Evolutionary conservation across 2,329 filamentous ascomycete genomes (phyloP).

Genomic region (Penicillium sp.): DNA sequence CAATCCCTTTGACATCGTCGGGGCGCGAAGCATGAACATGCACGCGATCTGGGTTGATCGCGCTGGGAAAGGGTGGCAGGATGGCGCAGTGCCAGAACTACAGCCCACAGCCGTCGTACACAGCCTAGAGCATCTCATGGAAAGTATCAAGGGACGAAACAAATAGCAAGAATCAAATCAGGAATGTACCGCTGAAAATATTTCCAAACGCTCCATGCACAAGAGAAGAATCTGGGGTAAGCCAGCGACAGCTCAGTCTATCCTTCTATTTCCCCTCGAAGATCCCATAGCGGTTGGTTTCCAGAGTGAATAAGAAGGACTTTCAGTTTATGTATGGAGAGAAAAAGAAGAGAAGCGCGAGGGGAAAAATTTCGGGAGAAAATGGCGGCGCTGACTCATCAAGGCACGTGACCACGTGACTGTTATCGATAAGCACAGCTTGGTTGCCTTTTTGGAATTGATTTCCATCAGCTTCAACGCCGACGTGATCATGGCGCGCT

Average conservation of each 20-base stretch:
- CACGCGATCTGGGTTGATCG: slow-evolving; percentile 64
- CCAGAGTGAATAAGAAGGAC: slow-evolving; percentile 47
- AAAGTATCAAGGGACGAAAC: slow-evolving; percentile 24
- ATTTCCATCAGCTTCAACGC: neutral
- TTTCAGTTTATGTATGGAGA: slow-evolving; percentile 37
- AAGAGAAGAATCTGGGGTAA: slow-evolving; percentile 44
- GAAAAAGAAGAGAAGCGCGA: slow-evolving; percentile 27
- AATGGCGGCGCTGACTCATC: slow-evolving; percentile 18
- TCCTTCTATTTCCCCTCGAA: slow-evolving; percentile 47
- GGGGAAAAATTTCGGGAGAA: slow-evolving; percentile 17
- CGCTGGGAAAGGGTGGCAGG: slow-evolving; percentile 57
- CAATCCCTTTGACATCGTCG: slow-evolving; percentile 68
- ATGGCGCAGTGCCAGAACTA: slow-evolving; percentile 49
- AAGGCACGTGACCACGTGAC: slow-evolving; percentile 7
- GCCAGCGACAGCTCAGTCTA: slow-evolving; percentile 37
- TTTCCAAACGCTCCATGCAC: slow-evolving; percentile 45
- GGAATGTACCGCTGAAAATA: slow-evolving; percentile 41
- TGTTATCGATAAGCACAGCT: slow-evolving; percentile 34
- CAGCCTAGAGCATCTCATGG: slow-evolving; percentile 54
- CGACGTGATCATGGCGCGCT: slow-evolving; percentile 11
- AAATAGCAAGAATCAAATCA: slow-evolving; percentile 3
- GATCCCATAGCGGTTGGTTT: slow-evolving; percentile 36
- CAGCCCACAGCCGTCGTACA: slow-evolving; percentile 51
- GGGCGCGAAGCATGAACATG: slow-evolving; percentile 57
- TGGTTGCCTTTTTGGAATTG: slow-evolving; percentile 8